These are phyloP conservation scores for Tricholoma matsutake DNA, from an alignment of 768 basidiomycete genomes.

Conservation along the genomic window DNA sequence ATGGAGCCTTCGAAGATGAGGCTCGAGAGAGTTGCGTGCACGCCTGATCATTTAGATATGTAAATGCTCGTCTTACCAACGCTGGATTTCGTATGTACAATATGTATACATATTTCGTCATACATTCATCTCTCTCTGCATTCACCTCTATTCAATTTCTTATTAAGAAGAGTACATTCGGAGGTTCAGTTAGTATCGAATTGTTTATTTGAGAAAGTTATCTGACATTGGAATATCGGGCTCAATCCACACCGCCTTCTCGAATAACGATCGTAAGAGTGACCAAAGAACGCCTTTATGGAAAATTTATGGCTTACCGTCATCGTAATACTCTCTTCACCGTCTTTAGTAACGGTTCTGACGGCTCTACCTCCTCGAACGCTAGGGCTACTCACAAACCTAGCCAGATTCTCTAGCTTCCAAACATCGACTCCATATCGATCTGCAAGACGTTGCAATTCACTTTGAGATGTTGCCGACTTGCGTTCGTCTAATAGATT, in stretches of 20 bases:
- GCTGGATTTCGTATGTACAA: no score
- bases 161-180: background rate
- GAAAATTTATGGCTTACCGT: conserved; percentile 36
- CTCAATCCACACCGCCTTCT: conserved; percentile 46
- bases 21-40: conserved; percentile 19
- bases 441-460: conserved; percentile 48
- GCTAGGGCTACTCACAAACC: conserved; percentile 64
- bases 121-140: no score
- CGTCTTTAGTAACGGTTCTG: conserved; percentile 47
- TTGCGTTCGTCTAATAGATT: conserved; percentile 67
- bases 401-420: conserved; percentile 49
- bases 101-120: background rate
- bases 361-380: conserved; percentile 44
- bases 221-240: conserved; percentile 19
- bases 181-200: background rate
- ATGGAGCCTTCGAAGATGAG: conserved; percentile 23
- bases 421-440: conserved; percentile 53
- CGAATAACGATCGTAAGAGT: background rate
- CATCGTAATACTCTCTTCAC: conserved; percentile 50
- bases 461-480: conserved; percentile 32
- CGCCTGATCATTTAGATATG: conserved; percentile 26
- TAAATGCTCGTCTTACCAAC: background rate
- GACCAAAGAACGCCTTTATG: background rate
- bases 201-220: background rate
- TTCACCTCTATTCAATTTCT: no score